These are phyloP conservation scores for Dictyostelium citrinum DNA, from an alignment of 78 protist genomes.

Conservation along the genomic window DNA sequence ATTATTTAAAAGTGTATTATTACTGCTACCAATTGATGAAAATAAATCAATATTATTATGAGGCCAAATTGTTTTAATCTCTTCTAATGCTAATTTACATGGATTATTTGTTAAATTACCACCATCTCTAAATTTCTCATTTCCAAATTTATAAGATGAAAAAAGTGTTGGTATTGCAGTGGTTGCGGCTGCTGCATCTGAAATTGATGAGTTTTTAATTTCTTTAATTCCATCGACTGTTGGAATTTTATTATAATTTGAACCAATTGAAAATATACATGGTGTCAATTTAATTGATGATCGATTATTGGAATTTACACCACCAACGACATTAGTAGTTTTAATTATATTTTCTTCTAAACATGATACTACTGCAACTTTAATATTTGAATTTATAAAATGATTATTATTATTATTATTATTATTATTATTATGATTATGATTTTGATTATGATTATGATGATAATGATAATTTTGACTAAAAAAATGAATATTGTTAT, in stretches of 20 bases:
- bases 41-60: not conserved
- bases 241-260: not conserved
- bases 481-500: too few relatives aligned
- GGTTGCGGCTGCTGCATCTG: conserved; percentile 16
- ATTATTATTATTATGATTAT: not conserved
- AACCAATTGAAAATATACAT: conserved; percentile 14
- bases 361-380: not conserved
- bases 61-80: not conserved
- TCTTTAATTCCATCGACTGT: not conserved
- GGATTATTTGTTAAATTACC: not conserved
- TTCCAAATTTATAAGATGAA: not conserved
- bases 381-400: not conserved
- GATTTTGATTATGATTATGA: not conserved
- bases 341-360: not conserved
- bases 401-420: not conserved
- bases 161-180: not conserved
- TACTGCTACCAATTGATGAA: conserved; percentile 1
- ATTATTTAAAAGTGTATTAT: not conserved
- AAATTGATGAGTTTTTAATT: not conserved
- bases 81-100: not conserved
- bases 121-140: conserved; percentile 1
- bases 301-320: not conserved
- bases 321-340: not conserved
- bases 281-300: not conserved
- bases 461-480: too few relatives aligned